A percentile compares a stretch with the other conserved stretches of the same genome.
These are phyloP conservation scores for Loxodes magnus DNA, from an alignment of 73 alveolate genomes.

Conservation along the genomic window DNA sequence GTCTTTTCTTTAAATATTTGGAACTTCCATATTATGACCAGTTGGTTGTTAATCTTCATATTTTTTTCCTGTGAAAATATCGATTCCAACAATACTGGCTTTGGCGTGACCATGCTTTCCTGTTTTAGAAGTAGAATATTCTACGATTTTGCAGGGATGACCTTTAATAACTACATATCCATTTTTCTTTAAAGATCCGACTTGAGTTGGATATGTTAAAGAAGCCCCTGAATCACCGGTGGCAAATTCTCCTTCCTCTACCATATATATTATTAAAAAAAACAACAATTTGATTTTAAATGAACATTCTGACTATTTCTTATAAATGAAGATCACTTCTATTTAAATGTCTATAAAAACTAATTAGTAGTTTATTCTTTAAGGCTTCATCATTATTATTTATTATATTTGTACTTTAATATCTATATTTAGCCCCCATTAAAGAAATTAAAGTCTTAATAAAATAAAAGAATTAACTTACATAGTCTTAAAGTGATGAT, in stretches of 20 bases:
- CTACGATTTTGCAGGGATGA: conserved; percentile 75
- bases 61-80: conserved; percentile 76
- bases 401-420: too few relatives aligned
- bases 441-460: too few relatives aligned
- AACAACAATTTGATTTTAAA: too few relatives aligned
- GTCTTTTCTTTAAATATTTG: conserved; percentile 69
- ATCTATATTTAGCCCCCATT: too few relatives aligned
- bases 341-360: too few relatives aligned
- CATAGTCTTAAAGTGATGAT: too few relatives aligned
- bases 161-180: conserved; percentile 69
- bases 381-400: too few relatives aligned
- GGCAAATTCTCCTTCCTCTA: conserved; percentile 60
- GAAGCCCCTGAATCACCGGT: conserved; percentile 74
- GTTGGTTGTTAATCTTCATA: conserved; percentile 81
- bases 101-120: conserved; percentile 95
- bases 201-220: conserved; percentile 58
- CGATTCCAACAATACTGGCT: conserved; percentile 84
- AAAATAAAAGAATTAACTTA: too few relatives aligned
- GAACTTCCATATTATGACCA: conserved; percentile 82
- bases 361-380: too few relatives aligned
- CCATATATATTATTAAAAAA: conserved; percentile 13
- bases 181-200: conserved; percentile 70
- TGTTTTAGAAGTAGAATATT: conserved; percentile 64
- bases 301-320: too few relatives aligned
- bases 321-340: too few relatives aligned